These are phyloP conservation scores for Paramyrothecium sp. DNA, from an alignment of 2,329 filamentous ascomycete species.

Conservation along the genomic window DNA sequence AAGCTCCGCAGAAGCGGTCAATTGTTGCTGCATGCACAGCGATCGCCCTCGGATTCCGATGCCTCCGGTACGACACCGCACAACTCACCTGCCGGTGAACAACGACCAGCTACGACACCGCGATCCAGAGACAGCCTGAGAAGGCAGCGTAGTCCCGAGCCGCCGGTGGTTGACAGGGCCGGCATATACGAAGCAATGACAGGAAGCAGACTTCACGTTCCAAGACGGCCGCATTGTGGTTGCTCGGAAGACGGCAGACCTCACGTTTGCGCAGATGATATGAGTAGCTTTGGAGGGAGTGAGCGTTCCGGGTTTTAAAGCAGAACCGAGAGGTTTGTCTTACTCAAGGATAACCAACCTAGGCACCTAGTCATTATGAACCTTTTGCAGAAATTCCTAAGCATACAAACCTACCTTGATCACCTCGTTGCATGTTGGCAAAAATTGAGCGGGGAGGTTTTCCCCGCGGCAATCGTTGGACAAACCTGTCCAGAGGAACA, in stretches of 20 bases:
- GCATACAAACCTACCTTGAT: no score
- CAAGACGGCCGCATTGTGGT: conserved; percentile 11
- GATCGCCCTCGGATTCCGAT: conserved; percentile 13
- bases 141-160: conserved; percentile 11
- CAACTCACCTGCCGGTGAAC: conserved; percentile 1
- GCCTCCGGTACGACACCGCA: not conserved
- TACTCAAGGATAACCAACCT: not conserved
- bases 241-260: conserved; percentile 32
- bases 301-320: conserved; percentile 1
- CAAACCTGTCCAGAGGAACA: no score
- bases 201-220: conserved; percentile 10
- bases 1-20: conserved; percentile 25
- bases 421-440: no score
- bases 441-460: no score
- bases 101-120: not conserved
- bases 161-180: conserved; percentile 12
- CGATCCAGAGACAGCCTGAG: conserved; percentile 19
- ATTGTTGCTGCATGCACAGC: conserved; percentile 17
- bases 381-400: no score
- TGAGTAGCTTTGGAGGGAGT: conserved; percentile 4
- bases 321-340: not conserved
- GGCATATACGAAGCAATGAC: conserved; percentile 22
- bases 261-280: conserved; percentile 26
- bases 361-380: not conserved
- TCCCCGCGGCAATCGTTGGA: no score